phyloP scores from a whole-genome alignment of 2,329 filamentous ascomycete species.

The Talaromyces funiculosus region DNA sequence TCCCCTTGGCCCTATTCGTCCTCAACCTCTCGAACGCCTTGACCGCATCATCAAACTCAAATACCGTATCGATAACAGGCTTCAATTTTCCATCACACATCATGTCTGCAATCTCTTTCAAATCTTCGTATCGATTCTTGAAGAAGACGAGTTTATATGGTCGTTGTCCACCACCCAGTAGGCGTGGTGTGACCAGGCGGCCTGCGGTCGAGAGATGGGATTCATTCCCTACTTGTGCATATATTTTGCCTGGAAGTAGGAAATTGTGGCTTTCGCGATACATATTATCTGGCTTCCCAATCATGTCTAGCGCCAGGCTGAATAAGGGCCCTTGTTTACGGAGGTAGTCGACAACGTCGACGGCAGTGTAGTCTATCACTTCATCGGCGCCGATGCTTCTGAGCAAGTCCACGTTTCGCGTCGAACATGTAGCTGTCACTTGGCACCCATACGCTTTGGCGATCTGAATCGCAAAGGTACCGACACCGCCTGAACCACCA shows the following conservation, averaged over 20 bases:
- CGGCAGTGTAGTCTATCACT: slow-evolving; percentile 55
- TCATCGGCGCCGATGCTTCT: slow-evolving; percentile 57
- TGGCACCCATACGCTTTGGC: slow-evolving; percentile 56
- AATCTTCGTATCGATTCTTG: slow-evolving; percentile 39
- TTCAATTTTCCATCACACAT: slow-evolving; percentile 55
- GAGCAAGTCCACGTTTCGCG: slow-evolving; percentile 52
- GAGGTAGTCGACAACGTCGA: slow-evolving; percentile 45
- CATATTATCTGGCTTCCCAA: slow-evolving; percentile 46
- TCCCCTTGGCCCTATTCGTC: slow-evolving; percentile 52
- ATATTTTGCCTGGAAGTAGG: slow-evolving; percentile 46
- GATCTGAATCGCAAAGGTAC: slow-evolving; percentile 57
- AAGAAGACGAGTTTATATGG: slow-evolving; percentile 31
- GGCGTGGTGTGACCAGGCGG: slow-evolving; percentile 41
- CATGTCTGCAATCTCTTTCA: slow-evolving; percentile 50
- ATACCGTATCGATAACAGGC: slow-evolving; percentile 51
- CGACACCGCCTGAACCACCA: slow-evolving; percentile 58
- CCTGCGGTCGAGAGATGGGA: slow-evolving; percentile 26
- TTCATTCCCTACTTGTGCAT: slow-evolving; percentile 48
- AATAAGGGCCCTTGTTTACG: slow-evolving; percentile 47
- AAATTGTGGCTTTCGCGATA: slow-evolving; percentile 52
- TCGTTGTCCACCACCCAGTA: slow-evolving; percentile 47
- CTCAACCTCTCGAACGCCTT: slow-evolving; percentile 56
- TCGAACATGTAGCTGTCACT: slow-evolving; percentile 57
- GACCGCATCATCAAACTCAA: slow-evolving; percentile 51
- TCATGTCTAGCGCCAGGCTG: slow-evolving; percentile 54